Evolutionary conservation across 2,329 filamentous ascomycete species (phyloP), one percentile per base, ranked within the genome.

Genomic region (Penicillium sp.): DNA sequence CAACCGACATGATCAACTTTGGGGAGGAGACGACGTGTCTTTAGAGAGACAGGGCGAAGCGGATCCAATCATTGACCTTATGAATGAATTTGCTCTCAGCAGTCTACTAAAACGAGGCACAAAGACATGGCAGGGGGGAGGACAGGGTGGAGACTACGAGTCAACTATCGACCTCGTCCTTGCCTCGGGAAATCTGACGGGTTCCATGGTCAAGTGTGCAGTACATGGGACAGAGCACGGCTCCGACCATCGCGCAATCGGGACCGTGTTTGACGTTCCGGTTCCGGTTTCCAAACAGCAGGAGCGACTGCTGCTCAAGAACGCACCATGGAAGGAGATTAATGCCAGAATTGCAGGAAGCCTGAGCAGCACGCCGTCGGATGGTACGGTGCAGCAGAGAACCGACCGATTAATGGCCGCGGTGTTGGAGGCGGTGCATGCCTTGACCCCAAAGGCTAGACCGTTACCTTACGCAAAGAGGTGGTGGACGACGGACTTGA

Each of bases 31-130:
- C 43, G 48, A 62, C 13, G 51, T 66, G 19, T 67, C 64, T 22
- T 59, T 64, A 39, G 53, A 53, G 21, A 61, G 63, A 48, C 57
- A 72, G 54, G 67, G 68, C 15, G 64, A 71, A 59, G 68, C 59
- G 22, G 59, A 69, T 44, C 53, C 47, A 45, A 69, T 71, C 43
- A 63, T 71, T 43, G 56, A 69, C 44, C 55, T 71, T 6, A 70
- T 71, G 56, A 63, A 52, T 53, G 58, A 69, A 35, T 60, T 59
- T 52, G 48, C 44, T 38, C 61, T 72, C 4, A 49, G 48, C 26
- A 69, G 65, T 57, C 52, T 71, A 29, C 64, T 71, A 4, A 65
- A 59, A 34, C 45, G 60, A 51, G 65, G 64, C 1, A 70, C 60
- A 31, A 70, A 70, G 53, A 70, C 59, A 54, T 69, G 54, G 65